Percentiles rank a stretch among this genome's conserved stretches.
Evolutionary conservation across 495 filamentous ascomycete species (phyloP).

Genomic region (Pseudomonodictys pantanalensis): DNA sequence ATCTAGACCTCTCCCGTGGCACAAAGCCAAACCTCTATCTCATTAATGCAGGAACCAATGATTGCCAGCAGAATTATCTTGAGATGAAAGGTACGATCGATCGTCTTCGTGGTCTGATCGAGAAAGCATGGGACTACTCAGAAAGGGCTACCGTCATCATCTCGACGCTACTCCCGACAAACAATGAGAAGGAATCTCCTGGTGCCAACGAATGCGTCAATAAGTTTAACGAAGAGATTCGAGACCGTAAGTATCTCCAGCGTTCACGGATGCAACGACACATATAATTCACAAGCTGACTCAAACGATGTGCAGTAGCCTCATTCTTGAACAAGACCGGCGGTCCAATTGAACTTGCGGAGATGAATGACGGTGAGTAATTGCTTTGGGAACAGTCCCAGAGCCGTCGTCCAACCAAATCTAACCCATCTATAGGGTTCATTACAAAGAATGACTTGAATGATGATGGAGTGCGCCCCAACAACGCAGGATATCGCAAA

Average conservation of each 20-base stretch:
- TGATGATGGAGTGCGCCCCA: constrained; percentile 1
- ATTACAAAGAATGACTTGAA: not conserved
- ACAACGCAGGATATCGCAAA: constrained; percentile 5
- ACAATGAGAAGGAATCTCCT: constrained; percentile 5
- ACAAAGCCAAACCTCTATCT: constrained; percentile 12
- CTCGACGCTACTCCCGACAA: not conserved
- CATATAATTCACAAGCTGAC: not conserved
- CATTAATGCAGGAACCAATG: constrained; percentile 11
- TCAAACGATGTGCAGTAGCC: not conserved
- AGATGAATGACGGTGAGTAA: constrained; percentile 11
- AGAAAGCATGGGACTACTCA: not conserved
- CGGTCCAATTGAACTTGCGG: not conserved
- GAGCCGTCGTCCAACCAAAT: too few relatives aligned
- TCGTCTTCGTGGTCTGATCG: not conserved
- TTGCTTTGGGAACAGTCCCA: not conserved
- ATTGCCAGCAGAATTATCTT: constrained; percentile 6
- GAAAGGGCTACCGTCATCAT: not conserved
- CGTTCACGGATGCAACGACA: not conserved
- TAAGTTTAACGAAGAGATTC: not conserved
- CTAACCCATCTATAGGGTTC: not conserved
- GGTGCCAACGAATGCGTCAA: constrained; percentile 4
- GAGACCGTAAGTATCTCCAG: not conserved
- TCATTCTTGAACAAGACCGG: not conserved
- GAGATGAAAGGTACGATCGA: not conserved
- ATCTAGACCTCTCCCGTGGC: not conserved